A percentile compares a stretch with the other conserved stretches of the same genome.
phyloP scores from a whole-genome alignment of 371 early-diverging fungal genomes.

The Syncephalastrum racemosum region DNA sequence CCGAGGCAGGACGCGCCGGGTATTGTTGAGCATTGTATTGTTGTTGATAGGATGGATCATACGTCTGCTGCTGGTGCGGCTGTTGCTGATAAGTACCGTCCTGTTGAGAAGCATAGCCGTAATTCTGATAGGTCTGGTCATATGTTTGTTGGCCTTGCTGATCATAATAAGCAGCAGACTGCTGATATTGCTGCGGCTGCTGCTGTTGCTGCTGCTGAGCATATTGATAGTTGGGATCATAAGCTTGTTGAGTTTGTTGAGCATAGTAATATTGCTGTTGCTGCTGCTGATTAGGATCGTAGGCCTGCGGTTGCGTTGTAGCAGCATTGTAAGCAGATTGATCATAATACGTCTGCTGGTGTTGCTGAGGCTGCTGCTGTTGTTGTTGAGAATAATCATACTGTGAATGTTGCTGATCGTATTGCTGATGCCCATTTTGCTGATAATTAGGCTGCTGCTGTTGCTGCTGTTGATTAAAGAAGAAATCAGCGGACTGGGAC shows the following conservation, averaged over 20 bases:
- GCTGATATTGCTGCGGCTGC: conserved; percentile 9
- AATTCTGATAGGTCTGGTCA: conserved; percentile 3
- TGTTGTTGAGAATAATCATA: conserved; percentile 23
- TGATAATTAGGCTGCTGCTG: conserved; percentile 17
- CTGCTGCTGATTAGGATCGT: conserved; percentile 2
- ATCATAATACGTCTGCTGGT: conserved; percentile 1
- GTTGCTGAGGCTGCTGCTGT: conserved; percentile 29
- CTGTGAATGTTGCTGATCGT: conserved; percentile 26
- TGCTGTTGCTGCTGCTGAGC: conserved; percentile 15
- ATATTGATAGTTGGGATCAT: conserved; percentile 12
- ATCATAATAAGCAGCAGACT: neutral
- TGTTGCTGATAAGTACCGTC: neutral
- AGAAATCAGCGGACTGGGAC: conserved; percentile 7
- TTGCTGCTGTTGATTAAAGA: conserved; percentile 8
- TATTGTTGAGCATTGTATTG: conserved; percentile 5
- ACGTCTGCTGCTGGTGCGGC: conserved; percentile 1
- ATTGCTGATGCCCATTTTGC: conserved; percentile 20
- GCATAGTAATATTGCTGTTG: neutral
- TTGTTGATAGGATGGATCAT: conserved; percentile 9
- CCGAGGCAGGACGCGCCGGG: neutral
- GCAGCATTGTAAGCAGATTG: neutral
- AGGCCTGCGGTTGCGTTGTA: neutral
- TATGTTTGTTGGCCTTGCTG: conserved; percentile 7
- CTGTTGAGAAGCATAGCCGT: conserved; percentile 15
- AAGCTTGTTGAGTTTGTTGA: conserved; percentile 6